A percentile compares a stretch with the other conserved stretches of the same genome.
phyloP scores from a whole-genome alignment of 306 rosid genomes.

The Quercus variabilis region DNA sequence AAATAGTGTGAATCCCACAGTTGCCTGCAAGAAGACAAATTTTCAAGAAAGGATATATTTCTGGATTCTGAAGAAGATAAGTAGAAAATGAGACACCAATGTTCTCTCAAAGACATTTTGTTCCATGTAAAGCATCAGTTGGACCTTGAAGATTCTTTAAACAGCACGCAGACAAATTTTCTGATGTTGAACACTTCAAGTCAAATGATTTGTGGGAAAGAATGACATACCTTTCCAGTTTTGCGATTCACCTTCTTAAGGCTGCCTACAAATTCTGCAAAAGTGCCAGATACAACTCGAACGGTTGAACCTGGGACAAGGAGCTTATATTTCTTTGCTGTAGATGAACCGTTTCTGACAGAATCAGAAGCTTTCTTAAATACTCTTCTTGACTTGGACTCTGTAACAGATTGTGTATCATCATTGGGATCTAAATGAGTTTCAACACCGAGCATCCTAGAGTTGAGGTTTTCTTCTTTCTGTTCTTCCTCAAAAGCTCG shows the following conservation, averaged over 20 bases:
- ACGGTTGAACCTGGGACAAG: slow-evolving; percentile 59
- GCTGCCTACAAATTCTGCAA: slow-evolving; percentile 70
- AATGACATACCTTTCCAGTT: slow-evolving; percentile 56
- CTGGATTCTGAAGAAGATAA: background rate
- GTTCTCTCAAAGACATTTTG: background rate
- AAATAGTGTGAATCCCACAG: slow-evolving; percentile 68
- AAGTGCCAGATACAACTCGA: slow-evolving; percentile 62
- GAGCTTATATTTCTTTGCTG: slow-evolving; percentile 25
- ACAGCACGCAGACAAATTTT: background rate
- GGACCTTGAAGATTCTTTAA: slow-evolving; percentile 3
- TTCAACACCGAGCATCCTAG: slow-evolving; percentile 22
- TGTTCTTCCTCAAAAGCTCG: slow-evolving; percentile 66
- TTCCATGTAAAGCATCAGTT: background rate
- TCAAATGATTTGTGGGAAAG: slow-evolving; percentile 9
- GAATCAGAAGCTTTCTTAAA: slow-evolving; percentile 37
- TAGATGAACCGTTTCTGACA: slow-evolving; percentile 26
- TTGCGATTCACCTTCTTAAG: slow-evolving; percentile 78
- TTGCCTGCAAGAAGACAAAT: slow-evolving; percentile 67
- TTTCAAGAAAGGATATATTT: background rate
- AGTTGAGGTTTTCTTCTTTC: slow-evolving; percentile 21
- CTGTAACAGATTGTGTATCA: slow-evolving; percentile 27
- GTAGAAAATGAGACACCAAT: background rate
- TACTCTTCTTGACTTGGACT: slow-evolving; percentile 46
- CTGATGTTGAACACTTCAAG: slow-evolving; percentile 10
- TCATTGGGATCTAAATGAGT: slow-evolving; percentile 18